Conservation (phyloP, 768 basidiomycete species). For the Sutorius australiensis region DNA sequence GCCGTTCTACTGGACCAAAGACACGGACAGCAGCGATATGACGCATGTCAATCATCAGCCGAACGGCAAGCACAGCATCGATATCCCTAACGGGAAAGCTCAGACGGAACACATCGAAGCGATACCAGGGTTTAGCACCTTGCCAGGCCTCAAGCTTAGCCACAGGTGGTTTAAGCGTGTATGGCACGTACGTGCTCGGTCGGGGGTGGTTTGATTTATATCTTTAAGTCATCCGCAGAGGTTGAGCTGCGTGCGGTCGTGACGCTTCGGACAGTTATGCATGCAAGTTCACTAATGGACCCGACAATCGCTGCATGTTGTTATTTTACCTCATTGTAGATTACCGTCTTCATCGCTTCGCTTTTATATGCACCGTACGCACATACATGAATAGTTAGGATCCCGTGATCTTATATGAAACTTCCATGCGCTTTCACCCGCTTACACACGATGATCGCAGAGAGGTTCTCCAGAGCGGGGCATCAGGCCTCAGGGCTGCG, state of each 20-base stretch:
- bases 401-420: conserved; percentile 5
- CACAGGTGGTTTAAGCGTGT: conserved; percentile 32
- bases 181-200: conserved; percentile 32
- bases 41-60: conserved; percentile 10
- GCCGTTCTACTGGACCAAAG: conserved; percentile 51
- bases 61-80: not conserved
- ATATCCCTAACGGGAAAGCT: conserved; percentile 1
- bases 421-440: not conserved
- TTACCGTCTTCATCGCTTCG: not conserved
- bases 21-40: conserved; percentile 33
- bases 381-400: not conserved
- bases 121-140: conserved; percentile 17
- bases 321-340: conserved; percentile 1
- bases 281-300: not conserved
- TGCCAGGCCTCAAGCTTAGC: conserved; percentile 23
- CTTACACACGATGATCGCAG: not conserved
- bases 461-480: not conserved
- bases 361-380: not conserved
- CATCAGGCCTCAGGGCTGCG: not conserved
- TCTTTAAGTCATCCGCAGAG: conserved; percentile 7
- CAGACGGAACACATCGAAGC: conserved; percentile 20
- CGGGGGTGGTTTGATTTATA: conserved; percentile 17
- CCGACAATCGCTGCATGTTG: not conserved
- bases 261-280: not conserved
- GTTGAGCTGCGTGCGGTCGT: not conserved